Evolutionary conservation across 306 rosid genomes (phyloP).

Genomic region (Trifolium repens): DNA sequence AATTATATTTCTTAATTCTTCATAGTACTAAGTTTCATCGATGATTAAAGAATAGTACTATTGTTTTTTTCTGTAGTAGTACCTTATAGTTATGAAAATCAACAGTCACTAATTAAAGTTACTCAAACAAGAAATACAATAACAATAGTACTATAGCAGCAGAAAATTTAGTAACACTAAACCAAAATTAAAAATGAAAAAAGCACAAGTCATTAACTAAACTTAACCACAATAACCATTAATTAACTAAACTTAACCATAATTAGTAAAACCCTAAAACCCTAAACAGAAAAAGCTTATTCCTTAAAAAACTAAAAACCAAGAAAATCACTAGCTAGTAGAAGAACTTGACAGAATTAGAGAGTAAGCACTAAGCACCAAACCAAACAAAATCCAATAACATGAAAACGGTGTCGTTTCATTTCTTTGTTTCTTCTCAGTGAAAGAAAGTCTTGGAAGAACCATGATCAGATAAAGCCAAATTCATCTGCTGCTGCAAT

Average conservation of each 20-base stretch:
- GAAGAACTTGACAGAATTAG: not conserved
- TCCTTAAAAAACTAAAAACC: not conserved
- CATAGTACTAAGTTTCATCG: no score
- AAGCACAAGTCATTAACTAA: not conserved
- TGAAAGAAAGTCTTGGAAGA: slow-evolving; percentile 38
- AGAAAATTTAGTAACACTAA: not conserved
- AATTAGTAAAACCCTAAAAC: not conserved
- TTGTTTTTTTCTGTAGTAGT: no score
- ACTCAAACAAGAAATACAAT: not conserved
- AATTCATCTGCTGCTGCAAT: not conserved
- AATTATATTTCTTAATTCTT: no score
- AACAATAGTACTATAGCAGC: not conserved
- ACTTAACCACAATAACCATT: not conserved
- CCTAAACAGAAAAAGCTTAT: not conserved
- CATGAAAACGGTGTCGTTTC: not conserved
- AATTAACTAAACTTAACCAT: not conserved
- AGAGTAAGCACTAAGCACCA: not conserved
- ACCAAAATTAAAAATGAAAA: not conserved
- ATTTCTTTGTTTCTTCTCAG: not conserved
- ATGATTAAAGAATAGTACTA: no score
- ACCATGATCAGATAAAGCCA: slow-evolving; percentile 3
- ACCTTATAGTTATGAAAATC: not conserved
- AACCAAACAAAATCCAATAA: not conserved
- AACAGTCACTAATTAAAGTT: not conserved
- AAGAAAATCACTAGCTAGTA: not conserved